These are phyloP conservation scores for Clonostachys rosea DNA, from an alignment of 2,329 filamentous ascomycete genomes.

Conservation along the genomic window DNA sequence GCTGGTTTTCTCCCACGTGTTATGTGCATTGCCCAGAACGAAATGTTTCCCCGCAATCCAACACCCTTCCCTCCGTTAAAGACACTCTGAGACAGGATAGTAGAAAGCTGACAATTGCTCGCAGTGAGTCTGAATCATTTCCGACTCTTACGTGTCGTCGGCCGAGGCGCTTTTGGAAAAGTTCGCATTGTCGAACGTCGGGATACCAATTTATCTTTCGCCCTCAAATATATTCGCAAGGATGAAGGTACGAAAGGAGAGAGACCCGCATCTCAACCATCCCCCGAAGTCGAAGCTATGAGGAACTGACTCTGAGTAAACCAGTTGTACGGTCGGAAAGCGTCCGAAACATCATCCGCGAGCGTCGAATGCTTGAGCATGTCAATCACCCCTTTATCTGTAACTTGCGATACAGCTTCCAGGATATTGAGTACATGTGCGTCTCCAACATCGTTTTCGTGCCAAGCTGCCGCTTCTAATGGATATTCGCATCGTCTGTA, in stretches of 20 bases:
- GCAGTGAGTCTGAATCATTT: slow-evolving; percentile 97
- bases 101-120: neutral
- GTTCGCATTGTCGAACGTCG: slow-evolving; percentile 98
- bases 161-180: slow-evolving; percentile 97
- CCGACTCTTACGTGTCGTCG: slow-evolving; percentile 88
- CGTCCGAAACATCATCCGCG: slow-evolving; percentile 95
- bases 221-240: slow-evolving; percentile 96
- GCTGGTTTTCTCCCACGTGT: slow-evolving; percentile 10
- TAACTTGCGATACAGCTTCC: slow-evolving; percentile 97
- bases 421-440: slow-evolving; percentile 98
- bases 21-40: slow-evolving; percentile 10
- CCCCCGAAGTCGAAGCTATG: neutral
- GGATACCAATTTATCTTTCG: slow-evolving; percentile 89
- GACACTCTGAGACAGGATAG: too few relatives aligned
- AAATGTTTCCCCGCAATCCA: neutral
- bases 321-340: slow-evolving; percentile 95
- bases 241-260: slow-evolving; percentile 71
- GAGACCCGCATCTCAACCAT: neutral
- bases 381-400: slow-evolving; percentile 97
- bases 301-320: neutral
- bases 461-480: neutral
- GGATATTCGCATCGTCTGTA: neutral
- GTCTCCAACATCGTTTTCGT: slow-evolving; percentile 23
- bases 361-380: slow-evolving; percentile 96
- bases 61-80: neutral